phyloP scores from a whole-genome alignment of 345 rosid species.

The Eucalyptus pauciflora region DNA sequence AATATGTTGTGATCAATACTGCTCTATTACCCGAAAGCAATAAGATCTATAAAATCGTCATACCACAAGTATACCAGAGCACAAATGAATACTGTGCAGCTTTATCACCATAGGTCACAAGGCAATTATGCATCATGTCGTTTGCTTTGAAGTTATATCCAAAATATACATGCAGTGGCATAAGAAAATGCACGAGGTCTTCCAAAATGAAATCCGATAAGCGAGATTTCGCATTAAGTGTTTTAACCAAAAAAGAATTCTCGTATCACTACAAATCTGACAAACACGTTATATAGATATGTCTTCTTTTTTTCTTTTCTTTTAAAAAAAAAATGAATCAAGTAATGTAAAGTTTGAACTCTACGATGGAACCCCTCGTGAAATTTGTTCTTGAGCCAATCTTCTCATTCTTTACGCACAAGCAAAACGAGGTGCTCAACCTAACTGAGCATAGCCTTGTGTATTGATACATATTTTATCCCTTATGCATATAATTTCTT shows the following conservation, averaged over 20 bases:
- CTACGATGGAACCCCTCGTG: background rate
- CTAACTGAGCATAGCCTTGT: background rate
- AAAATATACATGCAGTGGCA: background rate
- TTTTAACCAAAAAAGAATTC: background rate
- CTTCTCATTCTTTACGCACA: background rate
- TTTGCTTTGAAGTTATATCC: background rate
- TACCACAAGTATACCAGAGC: background rate
- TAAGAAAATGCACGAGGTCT: background rate
- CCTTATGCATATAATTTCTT: background rate
- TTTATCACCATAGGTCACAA: background rate
- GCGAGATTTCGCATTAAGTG: background rate
- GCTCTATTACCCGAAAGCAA: background rate
- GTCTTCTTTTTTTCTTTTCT: background rate
- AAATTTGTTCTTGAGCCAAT: background rate
- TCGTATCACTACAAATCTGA: background rate
- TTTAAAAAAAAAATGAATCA: background rate
- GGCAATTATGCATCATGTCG: background rate
- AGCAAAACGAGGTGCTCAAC: background rate
- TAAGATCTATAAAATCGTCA: background rate
- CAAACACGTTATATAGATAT: background rate
- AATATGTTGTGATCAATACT: background rate
- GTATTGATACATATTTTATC: background rate
- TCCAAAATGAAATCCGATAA: background rate
- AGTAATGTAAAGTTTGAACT: background rate
- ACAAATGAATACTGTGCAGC: background rate